Evolutionary conservation across 495 filamentous ascomycete species (phyloP).

Genomic region (Apodospora peruviana): DNA sequence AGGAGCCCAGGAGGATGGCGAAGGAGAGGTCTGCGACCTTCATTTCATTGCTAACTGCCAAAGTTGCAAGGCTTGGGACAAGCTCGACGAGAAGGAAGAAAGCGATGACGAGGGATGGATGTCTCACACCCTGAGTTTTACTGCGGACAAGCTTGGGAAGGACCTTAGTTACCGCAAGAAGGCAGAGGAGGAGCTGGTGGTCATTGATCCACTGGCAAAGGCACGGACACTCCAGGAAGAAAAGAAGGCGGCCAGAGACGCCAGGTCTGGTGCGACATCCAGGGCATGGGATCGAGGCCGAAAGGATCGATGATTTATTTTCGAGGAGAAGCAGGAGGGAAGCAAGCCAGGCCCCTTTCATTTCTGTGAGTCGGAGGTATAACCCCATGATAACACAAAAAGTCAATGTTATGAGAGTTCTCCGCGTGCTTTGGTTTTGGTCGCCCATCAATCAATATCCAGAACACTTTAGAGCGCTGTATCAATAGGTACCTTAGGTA

Average conservation of each 20-base stretch:
- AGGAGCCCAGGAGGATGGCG: conserved; percentile 26
- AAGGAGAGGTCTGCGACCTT: conserved; percentile 63
- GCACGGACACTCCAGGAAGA: conserved; percentile 65
- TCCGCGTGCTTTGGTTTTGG: too few species aligned
- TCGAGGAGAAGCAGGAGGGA: too few species aligned
- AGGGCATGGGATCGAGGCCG: conserved; percentile 52
- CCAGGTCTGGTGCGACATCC: conserved; percentile 42
- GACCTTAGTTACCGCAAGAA: conserved; percentile 85
- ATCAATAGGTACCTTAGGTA: too few species aligned
- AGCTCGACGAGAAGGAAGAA: conserved; percentile 48
- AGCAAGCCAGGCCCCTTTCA: background rate
- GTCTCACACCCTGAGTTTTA: conserved; percentile 75
- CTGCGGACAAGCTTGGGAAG: conserved; percentile 85
- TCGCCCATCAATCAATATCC: too few species aligned
- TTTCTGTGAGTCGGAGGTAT: background rate
- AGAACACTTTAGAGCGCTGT: too few species aligned
- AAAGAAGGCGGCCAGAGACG: conserved; percentile 47
- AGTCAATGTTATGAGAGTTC: too few species aligned
- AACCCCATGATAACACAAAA: too few species aligned
- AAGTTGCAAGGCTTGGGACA: conserved; percentile 78
- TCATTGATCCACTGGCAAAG: conserved; percentile 90
- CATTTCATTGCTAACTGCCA: conserved; percentile 93
- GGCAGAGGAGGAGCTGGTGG: conserved; percentile 82
- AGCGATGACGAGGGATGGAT: conserved; percentile 61
- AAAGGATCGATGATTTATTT: conserved; percentile 2